Percentiles rank a stretch among this genome's conserved stretches.
phyloP scores from a whole-genome alignment of 208 protist genomes.

The Leishmania tropica region DNA sequence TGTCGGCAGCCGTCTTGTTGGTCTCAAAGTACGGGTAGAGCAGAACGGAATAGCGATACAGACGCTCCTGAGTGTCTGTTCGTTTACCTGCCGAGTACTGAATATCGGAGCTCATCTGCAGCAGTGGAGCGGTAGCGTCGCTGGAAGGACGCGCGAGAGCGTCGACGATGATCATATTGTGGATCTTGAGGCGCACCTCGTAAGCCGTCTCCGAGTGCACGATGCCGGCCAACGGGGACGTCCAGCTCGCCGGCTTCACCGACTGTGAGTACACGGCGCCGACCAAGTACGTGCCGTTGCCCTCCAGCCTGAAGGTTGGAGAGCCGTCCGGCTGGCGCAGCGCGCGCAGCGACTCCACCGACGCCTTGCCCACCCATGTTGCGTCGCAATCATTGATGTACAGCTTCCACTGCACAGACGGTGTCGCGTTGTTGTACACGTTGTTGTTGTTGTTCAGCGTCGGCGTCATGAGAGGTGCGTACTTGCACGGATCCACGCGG shows the following conservation, averaged over 20 bases:
- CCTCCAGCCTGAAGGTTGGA: conserved; percentile 58
- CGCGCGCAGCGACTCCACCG: conserved; percentile 66
- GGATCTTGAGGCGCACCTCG: conserved; percentile 54
- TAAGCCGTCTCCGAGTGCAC: conserved; percentile 46
- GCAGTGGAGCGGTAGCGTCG: neutral
- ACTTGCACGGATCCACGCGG: conserved; percentile 77
- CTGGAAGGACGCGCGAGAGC: conserved; percentile 15
- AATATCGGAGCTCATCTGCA: conserved; percentile 53
- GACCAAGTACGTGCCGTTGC: conserved; percentile 46
- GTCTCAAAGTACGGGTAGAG: conserved; percentile 68
- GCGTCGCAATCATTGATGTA: conserved; percentile 87
- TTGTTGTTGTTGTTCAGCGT: conserved; percentile 29
- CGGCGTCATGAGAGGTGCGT: conserved; percentile 83
- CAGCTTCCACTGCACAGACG: conserved; percentile 72
- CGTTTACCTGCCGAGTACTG: conserved; percentile 53
- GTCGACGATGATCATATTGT: conserved; percentile 58
- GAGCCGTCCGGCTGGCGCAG: conserved; percentile 63
- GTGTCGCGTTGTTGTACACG: conserved; percentile 14
- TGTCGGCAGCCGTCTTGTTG: conserved; percentile 31
- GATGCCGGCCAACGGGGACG: conserved; percentile 46
- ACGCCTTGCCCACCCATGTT: conserved; percentile 79
- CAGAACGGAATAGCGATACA: conserved; percentile 74
- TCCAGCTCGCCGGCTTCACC: conserved; percentile 72
- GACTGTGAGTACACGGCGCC: conserved; percentile 82
- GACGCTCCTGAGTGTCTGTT: conserved; percentile 55